Conservation (phyloP, 225 moss, liverwort and hornwort genomes). For the Antitrichia curtipendula region DNA sequence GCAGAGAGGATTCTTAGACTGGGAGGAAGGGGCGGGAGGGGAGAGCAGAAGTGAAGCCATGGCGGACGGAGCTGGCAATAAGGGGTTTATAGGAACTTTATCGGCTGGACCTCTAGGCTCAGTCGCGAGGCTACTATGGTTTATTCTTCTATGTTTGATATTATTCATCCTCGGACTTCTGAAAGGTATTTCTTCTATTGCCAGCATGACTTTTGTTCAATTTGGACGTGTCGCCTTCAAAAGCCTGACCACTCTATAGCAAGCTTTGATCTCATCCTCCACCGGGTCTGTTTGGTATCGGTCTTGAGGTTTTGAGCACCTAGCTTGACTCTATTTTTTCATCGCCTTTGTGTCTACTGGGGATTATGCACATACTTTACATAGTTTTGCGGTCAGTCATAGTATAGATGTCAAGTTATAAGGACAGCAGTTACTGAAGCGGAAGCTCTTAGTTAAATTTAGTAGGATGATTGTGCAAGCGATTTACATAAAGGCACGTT, state of each 20-base stretch:
- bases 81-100: not conserved
- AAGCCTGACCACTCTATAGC: not conserved
- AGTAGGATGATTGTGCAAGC: not conserved
- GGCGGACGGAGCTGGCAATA: constrained; percentile 10
- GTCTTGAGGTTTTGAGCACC: not conserved
- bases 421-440: not conserved
- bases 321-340: not conserved
- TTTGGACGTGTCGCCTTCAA: not conserved
- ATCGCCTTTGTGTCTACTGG: not conserved
- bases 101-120: constrained; percentile 18
- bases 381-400: not conserved
- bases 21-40: not conserved
- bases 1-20: not conserved
- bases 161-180: constrained; percentile 28
- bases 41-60: constrained; percentile 1
- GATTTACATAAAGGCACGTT: not conserved
- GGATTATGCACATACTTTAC: not conserved
- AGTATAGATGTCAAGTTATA: not conserved
- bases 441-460: not conserved
- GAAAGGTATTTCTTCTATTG: constrained; percentile 21
- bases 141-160: constrained; percentile 22
- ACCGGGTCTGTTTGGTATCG: not conserved
- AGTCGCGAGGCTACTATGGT: constrained; percentile 24
- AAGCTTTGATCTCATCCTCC: not conserved
- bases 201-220: not conserved